Evolutionary conservation across 106 monocot species (phyloP).

Genomic region (Dendrobium officinale): DNA sequence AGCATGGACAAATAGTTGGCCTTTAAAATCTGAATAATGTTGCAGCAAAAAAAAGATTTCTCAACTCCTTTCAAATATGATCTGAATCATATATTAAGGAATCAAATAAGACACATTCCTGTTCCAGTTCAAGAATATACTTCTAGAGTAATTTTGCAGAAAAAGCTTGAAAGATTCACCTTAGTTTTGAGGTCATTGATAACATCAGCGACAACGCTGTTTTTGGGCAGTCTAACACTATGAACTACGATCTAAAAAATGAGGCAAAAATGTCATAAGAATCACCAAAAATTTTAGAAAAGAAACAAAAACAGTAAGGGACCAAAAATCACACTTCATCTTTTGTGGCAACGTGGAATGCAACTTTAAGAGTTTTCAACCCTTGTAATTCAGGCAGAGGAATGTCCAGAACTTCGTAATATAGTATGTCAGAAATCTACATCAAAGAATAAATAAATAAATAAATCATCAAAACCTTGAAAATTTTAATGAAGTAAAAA

Average conservation of each 20-base stretch:
- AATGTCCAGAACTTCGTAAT: conserved; percentile 95
- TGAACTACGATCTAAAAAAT: conserved; percentile 62
- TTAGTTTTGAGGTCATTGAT: conserved; percentile 75
- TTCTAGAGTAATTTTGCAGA: background rate
- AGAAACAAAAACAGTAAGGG: background rate
- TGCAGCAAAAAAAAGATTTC: background rate
- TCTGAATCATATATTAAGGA: background rate
- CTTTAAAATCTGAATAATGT: background rate
- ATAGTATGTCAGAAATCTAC: conserved; percentile 95
- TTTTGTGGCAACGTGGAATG: conserved; percentile 92
- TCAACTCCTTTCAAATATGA: background rate
- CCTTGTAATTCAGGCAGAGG: conserved; percentile 91
- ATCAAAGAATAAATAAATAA: background rate
- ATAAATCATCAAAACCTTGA: background rate
- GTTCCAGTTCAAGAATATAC: background rate
- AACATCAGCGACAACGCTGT: conserved; percentile 70
- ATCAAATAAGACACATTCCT: background rate
- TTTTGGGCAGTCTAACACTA: conserved; percentile 71
- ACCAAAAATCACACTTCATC: conserved; percentile 53
- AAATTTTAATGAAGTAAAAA: background rate
- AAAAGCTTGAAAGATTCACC: conserved; percentile 24
- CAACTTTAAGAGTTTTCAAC: conserved; percentile 94
- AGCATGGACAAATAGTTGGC: background rate
- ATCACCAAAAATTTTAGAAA: background rate
- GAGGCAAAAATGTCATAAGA: background rate